phyloP scores from a whole-genome alignment of 352 stramenopile species.

The Phytophthora meadii region DNA sequence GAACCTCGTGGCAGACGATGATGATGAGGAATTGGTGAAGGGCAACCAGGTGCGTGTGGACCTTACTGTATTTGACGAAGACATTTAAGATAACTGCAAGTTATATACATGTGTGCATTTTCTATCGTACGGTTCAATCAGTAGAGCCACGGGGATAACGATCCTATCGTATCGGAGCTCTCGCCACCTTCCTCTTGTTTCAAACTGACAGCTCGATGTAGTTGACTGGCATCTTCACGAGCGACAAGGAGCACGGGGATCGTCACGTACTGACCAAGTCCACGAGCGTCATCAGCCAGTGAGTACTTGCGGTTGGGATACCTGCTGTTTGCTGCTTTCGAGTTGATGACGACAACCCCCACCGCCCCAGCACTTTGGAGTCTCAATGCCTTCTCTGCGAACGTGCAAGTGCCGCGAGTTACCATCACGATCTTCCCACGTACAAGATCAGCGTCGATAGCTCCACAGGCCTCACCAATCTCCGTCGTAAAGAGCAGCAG shows the following conservation, averaged over 20 bases:
- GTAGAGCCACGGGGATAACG: slow-evolving; percentile 72
- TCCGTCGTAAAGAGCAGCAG: slow-evolving; percentile 50
- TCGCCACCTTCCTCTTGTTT: slow-evolving; percentile 12
- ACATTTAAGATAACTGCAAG: slow-evolving; percentile 39
- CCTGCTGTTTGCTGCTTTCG: slow-evolving; percentile 47
- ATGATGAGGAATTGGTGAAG: slow-evolving; percentile 68
- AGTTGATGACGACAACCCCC: slow-evolving; percentile 79
- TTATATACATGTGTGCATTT: slow-evolving; percentile 33
- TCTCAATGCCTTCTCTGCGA: slow-evolving; percentile 75
- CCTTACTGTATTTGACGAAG: slow-evolving; percentile 81
- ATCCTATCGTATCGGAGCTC: slow-evolving; percentile 33
- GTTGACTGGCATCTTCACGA: slow-evolving; percentile 50
- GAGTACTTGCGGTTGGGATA: slow-evolving; percentile 67
- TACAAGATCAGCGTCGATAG: slow-evolving; percentile 41
- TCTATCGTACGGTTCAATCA: slow-evolving; percentile 38
- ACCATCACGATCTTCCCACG: slow-evolving; percentile 75
- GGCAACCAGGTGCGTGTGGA: slow-evolving; percentile 84
- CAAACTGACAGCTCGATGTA: slow-evolving; percentile 48
- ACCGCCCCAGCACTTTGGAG: slow-evolving; percentile 64
- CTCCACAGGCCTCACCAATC: slow-evolving; percentile 57
- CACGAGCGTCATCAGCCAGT: slow-evolving; percentile 61
- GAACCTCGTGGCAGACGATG: slow-evolving; percentile 75
- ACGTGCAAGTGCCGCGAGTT: slow-evolving; percentile 73
- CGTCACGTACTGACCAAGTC: slow-evolving; percentile 49
- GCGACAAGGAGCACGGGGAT: slow-evolving; percentile 82